A percentile compares a stretch with the other conserved stretches of the same genome.
phyloP scores from a whole-genome alignment of 2,329 filamentous ascomycete genomes.

The Phoma sp. region DNA sequence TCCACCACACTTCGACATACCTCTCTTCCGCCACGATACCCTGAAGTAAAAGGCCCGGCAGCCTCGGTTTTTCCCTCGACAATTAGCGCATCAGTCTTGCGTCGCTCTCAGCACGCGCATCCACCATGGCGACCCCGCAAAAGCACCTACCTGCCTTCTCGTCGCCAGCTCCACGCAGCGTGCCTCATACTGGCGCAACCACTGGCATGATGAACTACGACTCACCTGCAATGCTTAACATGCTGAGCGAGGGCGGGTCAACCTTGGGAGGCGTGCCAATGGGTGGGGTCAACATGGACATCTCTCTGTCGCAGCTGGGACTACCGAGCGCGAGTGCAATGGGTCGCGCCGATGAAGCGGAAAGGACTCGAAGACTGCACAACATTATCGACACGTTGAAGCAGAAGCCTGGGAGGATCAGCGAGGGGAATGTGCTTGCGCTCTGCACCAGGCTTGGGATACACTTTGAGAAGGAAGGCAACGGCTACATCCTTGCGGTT shows the following conservation, averaged over 20 bases:
- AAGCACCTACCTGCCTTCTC: conserved; percentile 48
- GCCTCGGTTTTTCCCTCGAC: background rate
- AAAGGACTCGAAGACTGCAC: conserved; percentile 60
- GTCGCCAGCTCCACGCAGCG: conserved; percentile 51
- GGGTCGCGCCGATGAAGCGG: conserved; percentile 59
- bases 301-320: conserved; percentile 50
- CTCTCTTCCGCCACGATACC: conserved; percentile 17
- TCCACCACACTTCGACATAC: background rate
- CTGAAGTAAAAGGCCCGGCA: conserved; percentile 1
- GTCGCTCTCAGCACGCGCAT: background rate
- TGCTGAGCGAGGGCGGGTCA: conserved; percentile 48
- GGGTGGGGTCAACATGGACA: conserved; percentile 42
- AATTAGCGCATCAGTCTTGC: background rate
- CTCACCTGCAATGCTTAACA: conserved; percentile 52
- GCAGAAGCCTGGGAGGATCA: conserved; percentile 71
- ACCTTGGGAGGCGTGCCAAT: conserved; percentile 49
- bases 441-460: conserved; percentile 70
- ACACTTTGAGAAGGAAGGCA: conserved; percentile 52
- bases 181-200: conserved; percentile 46
- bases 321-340: conserved; percentile 49
- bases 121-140: conserved; percentile 45
- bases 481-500: conserved; percentile 42
- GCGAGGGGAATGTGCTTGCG: conserved; percentile 75
- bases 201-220: conserved; percentile 48
- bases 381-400: conserved; percentile 70